Percentiles rank a stretch among this genome's conserved stretches.
These are phyloP conservation scores for Dittrichia graveolens DNA, from an alignment of 129 eudicot genomes.

Conservation along the genomic window DNA sequence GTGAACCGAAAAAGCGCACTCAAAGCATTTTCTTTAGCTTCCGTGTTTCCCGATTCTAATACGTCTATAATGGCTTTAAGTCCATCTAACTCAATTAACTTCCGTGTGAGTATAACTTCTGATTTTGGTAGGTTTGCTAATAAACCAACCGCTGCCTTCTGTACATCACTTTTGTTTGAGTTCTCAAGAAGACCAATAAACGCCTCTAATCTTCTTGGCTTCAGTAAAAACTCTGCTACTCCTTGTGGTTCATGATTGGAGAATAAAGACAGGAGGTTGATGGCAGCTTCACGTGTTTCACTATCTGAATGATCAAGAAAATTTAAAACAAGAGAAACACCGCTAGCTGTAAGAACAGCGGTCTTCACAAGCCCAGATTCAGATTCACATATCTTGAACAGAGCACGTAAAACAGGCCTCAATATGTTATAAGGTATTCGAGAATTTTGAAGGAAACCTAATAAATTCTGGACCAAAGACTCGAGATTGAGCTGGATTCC, in stretches of 20 bases:
- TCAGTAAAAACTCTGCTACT: constrained; percentile 57
- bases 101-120: constrained; percentile 49
- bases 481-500: constrained; percentile 40
- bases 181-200: constrained; percentile 57
- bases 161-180: constrained; percentile 47
- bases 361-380: constrained; percentile 51
- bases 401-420: constrained; percentile 53
- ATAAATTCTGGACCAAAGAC: constrained; percentile 35
- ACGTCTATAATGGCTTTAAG: constrained; percentile 58
- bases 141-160: constrained; percentile 67
- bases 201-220: constrained; percentile 63
- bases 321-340: constrained; percentile 51
- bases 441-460: constrained; percentile 47
- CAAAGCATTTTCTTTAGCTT: constrained; percentile 66
- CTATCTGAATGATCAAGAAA: constrained; percentile 59
- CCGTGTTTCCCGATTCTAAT: constrained; percentile 46
- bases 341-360: constrained; percentile 59
- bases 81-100: constrained; percentile 62
- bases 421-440: constrained; percentile 35
- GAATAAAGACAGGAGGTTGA: constrained; percentile 58
- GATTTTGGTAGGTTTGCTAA: constrained; percentile 75
- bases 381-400: constrained; percentile 55
- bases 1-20: constrained; percentile 74
- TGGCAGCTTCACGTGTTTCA: constrained; percentile 64
- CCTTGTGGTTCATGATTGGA: constrained; percentile 69